Percentiles rank a stretch among this genome's conserved stretches.
Conservation (phyloP, 75 land plant genomes). For the Selaginella moellendorffii region DNA sequence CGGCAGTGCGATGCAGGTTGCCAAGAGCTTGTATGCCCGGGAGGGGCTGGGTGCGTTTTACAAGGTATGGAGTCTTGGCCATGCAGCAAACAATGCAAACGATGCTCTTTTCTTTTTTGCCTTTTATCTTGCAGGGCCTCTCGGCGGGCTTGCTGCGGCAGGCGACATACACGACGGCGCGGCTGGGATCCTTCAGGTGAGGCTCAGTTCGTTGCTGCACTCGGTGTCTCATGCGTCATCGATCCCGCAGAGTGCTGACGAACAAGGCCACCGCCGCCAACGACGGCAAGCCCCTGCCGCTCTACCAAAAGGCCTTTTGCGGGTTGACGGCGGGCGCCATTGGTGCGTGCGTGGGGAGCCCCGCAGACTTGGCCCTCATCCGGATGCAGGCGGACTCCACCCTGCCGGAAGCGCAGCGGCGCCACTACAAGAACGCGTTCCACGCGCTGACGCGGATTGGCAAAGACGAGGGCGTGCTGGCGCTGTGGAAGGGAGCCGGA, state of each 20-base stretch:
- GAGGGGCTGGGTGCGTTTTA: constrained; percentile 76
- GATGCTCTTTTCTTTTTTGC: background rate
- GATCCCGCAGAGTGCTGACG: constrained; percentile 2
- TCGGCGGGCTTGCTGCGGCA: constrained; percentile 4
- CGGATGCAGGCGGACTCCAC: constrained; percentile 7
- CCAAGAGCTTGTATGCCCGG: constrained; percentile 45
- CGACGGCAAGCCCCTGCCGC: constrained; percentile 5
- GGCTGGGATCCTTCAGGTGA: constrained; percentile 5
- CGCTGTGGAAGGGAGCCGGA: constrained; percentile 7
- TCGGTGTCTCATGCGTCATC: background rate
- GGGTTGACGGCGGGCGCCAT: constrained; percentile 3
- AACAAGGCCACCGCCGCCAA: constrained; percentile 7
- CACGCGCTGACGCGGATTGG: background rate
- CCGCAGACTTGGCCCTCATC: constrained; percentile 7
- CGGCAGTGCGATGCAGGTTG: constrained; percentile 47
- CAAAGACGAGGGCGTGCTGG: background rate
- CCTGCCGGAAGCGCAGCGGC: background rate
- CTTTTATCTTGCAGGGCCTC: background rate
- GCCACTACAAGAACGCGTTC: constrained; percentile 3
- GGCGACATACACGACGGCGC: constrained; percentile 2
- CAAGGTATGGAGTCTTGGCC: no score
- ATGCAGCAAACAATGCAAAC: no score
- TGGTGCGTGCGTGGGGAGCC: constrained; percentile 6
- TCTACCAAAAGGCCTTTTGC: constrained; percentile 4
- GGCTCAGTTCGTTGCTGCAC: background rate